Evolutionary conservation across 106 monocot species (phyloP).

Genomic region (Dendrobium officinale): DNA sequence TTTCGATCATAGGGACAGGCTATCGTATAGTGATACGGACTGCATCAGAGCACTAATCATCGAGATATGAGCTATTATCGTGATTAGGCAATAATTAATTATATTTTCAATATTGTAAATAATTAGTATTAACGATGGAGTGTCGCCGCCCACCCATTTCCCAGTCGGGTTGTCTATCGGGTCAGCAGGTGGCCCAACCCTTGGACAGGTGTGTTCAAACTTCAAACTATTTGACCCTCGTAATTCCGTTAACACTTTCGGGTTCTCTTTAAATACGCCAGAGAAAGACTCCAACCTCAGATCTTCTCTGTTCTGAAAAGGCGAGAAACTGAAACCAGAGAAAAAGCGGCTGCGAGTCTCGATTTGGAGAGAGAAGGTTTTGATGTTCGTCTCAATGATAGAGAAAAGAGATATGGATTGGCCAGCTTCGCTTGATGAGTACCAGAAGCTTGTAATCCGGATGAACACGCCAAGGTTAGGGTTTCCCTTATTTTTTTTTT

Average conservation of each 20-base stretch:
- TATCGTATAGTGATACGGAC: too few relatives aligned
- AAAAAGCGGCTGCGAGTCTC: neutral
- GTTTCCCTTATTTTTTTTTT: neutral
- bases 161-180: too few relatives aligned
- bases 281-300: neutral
- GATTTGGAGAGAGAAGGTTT: neutral
- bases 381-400: neutral
- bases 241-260: neutral
- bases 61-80: too few relatives aligned
- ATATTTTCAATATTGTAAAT: too few relatives aligned
- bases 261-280: neutral
- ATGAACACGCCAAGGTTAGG: slow-evolving; percentile 6
- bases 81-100: too few relatives aligned
- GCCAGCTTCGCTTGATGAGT: slow-evolving; percentile 2
- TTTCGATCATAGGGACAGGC: too few relatives aligned
- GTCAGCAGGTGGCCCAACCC: too few relatives aligned
- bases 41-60: too few relatives aligned
- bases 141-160: too few relatives aligned
- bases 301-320: neutral
- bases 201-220: too few relatives aligned
- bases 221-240: neutral
- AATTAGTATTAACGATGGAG: too few relatives aligned
- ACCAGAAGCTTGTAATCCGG: slow-evolving; percentile 10
- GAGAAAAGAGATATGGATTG: neutral
- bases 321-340: neutral